Base-by-base conservation (phyloP, 768 basidiomycete species). In the Amanita fuliginea region DNA sequence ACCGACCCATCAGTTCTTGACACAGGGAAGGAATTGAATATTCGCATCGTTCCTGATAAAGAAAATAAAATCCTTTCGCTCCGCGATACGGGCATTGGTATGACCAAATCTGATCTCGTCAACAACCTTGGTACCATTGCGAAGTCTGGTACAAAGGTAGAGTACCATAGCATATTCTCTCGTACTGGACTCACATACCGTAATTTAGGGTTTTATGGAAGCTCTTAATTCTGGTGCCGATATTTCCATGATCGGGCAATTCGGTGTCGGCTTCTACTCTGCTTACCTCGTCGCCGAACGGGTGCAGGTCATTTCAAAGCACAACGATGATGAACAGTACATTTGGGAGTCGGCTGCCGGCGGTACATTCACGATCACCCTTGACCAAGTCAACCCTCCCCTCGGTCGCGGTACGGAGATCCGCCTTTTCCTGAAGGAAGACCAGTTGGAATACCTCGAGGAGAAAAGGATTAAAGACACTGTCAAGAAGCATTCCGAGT, bases 341-440 rank as follows among this genome's bases (percentile, higher is more conserved):
- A 93, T 99, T 70, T 99, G 95, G 96, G 95, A 99, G 78, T 99
- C 95, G n/a, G 86, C 96, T 55, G 95, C 95, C 28, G 96, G 95
- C 64, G 96, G 95, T 50, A 99, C 95, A 46, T 99, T 98, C 76
- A 98, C 96, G 62, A 96, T 99, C 73, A 96, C 94, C 43, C 84
- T 73, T 51, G 95, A 98, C 68, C 88, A 81, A 53, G 70, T 84
- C 65, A 94, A 94, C 74, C 82, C 86, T 19, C 78, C 88, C 56
- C 78, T 99, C 50, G 90, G 88, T 51, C 94, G 96, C 64, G 95
- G 96, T 70, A 84, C 87, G 43, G 89, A 95, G 69, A 79, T 95
- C 60, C 83, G 83, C 56, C 83, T 95, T 53, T 90, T 72, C 78
- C 73, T 99, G 67, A 98, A 99, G 78, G 96, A 98, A 66, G 96